phyloP scores from a whole-genome alignment of 1,139 yeast species.

The Pichia sp. region DNA sequence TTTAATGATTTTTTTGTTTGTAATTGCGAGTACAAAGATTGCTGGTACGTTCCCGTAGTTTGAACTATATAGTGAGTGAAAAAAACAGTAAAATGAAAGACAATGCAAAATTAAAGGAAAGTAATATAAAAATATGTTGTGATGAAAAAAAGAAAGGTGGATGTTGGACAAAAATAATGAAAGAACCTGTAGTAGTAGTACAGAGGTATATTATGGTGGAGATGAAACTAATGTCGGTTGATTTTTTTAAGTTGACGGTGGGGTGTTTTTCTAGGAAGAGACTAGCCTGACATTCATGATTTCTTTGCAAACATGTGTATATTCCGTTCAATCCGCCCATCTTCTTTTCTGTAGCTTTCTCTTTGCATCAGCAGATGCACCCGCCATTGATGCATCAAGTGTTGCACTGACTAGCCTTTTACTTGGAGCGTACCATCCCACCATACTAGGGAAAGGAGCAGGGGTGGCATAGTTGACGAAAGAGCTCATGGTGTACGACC shows the following conservation, averaged over 20 bases:
- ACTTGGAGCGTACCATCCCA: constrained; percentile 45
- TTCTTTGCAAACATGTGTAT: background rate
- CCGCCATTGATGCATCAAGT: constrained; percentile 18
- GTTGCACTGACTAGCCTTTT: constrained; percentile 30
- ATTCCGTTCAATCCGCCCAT: constrained; percentile 28
- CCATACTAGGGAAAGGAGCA: constrained; percentile 60
- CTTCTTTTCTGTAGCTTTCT: constrained; percentile 28
- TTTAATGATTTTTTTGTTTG: background rate
- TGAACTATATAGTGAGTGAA: background rate
- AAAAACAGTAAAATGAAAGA: background rate
- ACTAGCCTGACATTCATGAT: background rate
- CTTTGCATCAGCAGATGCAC: constrained; percentile 13
- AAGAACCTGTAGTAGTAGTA: background rate
- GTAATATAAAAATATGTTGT: background rate
- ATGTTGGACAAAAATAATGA: background rate
- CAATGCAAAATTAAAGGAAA: background rate
- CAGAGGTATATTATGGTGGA: background rate
- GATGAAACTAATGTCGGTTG: background rate
- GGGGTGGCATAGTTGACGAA: constrained; percentile 62
- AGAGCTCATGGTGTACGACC: constrained; percentile 70
- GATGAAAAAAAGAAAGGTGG: background rate
- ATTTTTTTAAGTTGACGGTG: background rate
- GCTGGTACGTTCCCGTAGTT: background rate
- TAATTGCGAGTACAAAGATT: background rate
- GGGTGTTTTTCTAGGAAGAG: background rate